Percentiles rank a stretch among this genome's conserved stretches.
These are phyloP conservation scores for Komagataella populi DNA, from an alignment of 805 yeast genomes.

Conservation along the genomic window DNA sequence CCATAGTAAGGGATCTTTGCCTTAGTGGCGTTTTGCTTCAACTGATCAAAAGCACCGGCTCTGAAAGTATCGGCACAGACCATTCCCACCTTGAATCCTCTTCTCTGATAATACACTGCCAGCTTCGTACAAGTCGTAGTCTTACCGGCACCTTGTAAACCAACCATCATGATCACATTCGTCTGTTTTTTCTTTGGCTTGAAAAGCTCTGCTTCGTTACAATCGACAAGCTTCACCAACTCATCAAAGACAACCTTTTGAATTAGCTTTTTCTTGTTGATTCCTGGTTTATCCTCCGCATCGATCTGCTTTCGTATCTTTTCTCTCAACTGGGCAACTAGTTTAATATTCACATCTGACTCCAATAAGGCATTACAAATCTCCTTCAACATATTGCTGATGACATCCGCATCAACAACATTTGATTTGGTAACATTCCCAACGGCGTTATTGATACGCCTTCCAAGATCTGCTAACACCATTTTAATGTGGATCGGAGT, in stretches of 20 bases:
- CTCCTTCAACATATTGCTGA: constrained; percentile 69
- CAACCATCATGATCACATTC: constrained; percentile 92
- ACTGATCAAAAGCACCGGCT: constrained; percentile 98
- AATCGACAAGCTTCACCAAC: constrained; percentile 74
- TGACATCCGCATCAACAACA: constrained; percentile 42
- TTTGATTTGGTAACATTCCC: constrained; percentile 43
- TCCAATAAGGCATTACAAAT: constrained; percentile 84
- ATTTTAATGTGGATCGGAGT: constrained; percentile 15
- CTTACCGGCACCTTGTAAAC: constrained; percentile 97
- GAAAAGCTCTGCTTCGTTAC: constrained; percentile 29
- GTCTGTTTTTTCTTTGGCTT: constrained; percentile 77
- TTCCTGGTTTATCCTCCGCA: constrained; percentile 35
- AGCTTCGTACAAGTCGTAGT: constrained; percentile 95
- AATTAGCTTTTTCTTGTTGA: constrained; percentile 62
- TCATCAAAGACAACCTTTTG: constrained; percentile 95
- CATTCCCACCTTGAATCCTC: constrained; percentile 90
- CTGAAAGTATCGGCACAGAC: constrained; percentile 99
- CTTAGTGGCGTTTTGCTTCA: constrained; percentile 93
- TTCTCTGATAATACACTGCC: constrained; percentile 85
- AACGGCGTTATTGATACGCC: constrained; percentile 64
- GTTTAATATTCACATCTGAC: constrained; percentile 82
- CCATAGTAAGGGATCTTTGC: constrained; percentile 93
- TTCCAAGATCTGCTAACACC: constrained; percentile 74
- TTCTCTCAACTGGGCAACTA: constrained; percentile 67
- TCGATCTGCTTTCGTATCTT: constrained; percentile 49